These are phyloP conservation scores for Pleurotus citrinopileatus DNA, from an alignment of 768 basidiomycete species.

Conservation along the genomic window DNA sequence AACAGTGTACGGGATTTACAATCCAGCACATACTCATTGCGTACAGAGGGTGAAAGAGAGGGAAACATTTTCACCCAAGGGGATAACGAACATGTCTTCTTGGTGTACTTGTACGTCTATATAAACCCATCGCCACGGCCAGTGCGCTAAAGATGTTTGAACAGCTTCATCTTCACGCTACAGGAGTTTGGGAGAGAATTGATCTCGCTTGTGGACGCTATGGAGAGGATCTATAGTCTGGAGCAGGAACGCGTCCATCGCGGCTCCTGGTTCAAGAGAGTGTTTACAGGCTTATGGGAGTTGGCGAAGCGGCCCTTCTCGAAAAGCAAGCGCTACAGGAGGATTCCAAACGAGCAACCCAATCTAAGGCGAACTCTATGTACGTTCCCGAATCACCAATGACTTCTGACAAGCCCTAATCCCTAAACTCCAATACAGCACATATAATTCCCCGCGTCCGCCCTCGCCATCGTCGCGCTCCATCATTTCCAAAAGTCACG, in stretches of 20 bases:
- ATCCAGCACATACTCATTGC: slow-evolving; percentile 11
- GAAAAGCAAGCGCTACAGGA: background rate
- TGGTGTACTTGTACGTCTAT: slow-evolving; percentile 87
- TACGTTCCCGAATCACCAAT: slow-evolving; percentile 24
- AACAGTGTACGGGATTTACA: background rate
- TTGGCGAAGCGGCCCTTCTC: slow-evolving; percentile 1
- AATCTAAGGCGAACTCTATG: slow-evolving; percentile 35
- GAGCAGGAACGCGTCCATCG: slow-evolving; percentile 47
- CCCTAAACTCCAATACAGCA: background rate
- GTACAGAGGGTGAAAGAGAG: slow-evolving; percentile 25
- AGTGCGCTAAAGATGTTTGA: background rate
- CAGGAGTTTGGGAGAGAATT: slow-evolving; percentile 92
- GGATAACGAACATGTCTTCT: slow-evolving; percentile 82
- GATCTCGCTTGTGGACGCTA: slow-evolving; percentile 77
- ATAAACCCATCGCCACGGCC: slow-evolving; percentile 6
- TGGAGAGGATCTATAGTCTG: slow-evolving; percentile 72
- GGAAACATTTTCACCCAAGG: slow-evolving; percentile 36
- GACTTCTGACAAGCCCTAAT: background rate
- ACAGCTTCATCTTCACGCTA: slow-evolving; percentile 91
- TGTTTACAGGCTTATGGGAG: slow-evolving; percentile 21
- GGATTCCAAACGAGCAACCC: background rate
- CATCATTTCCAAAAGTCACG: slow-evolving; percentile 76
- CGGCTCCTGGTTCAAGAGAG: slow-evolving; percentile 36
- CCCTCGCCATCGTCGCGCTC: slow-evolving; percentile 43
- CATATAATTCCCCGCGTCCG: background rate